Conservation (phyloP, 257 asterid genomes). For the Capsicum pubescens region DNA sequence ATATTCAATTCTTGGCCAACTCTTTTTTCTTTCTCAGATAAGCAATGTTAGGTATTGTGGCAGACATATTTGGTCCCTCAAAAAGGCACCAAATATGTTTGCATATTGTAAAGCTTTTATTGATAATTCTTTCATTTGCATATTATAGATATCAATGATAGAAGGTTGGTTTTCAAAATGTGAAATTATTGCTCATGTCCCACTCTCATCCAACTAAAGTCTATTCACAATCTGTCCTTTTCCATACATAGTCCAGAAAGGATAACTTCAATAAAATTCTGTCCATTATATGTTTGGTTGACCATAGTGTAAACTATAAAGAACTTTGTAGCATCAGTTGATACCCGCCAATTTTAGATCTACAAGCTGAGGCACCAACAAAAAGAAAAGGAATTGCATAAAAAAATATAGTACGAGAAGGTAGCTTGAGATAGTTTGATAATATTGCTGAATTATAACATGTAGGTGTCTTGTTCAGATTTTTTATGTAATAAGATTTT, state of each 20-base stretch:
- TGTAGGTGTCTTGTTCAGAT: no score
- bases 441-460: neutral
- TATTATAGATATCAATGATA: no score
- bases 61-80: no score
- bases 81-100: no score
- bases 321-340: neutral
- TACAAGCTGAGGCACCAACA: no score
- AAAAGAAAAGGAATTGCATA: neutral
- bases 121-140: no score
- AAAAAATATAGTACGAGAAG: neutral
- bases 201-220: neutral
- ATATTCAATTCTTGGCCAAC: no score
- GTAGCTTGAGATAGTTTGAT: neutral
- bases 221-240: slow-evolving; percentile 21
- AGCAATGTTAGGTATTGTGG: no score
- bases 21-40: neutral
- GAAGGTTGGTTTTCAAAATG: no score
- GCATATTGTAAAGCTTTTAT: no score
- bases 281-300: slow-evolving; percentile 33
- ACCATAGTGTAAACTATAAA: neutral
- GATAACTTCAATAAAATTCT: slow-evolving; percentile 22
- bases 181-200: no score
- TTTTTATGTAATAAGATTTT: no score
- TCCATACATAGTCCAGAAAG: slow-evolving; percentile 26
- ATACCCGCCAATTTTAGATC: neutral